Conservation (phyloP, 1,139 yeast genomes). For the Sugiyamaella neomexicana region DNA sequence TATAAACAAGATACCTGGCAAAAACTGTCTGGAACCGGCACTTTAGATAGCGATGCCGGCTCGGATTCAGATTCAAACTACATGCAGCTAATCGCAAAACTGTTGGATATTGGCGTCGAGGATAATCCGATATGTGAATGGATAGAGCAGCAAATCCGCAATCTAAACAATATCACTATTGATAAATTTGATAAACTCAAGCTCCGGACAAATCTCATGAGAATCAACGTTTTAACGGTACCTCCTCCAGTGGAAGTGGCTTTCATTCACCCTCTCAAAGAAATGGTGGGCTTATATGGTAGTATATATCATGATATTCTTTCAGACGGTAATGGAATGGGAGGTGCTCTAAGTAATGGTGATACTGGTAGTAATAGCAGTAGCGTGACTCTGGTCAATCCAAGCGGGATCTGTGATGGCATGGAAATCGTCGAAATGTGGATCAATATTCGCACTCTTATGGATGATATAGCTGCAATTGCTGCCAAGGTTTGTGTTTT, state of each 20-base stretch:
- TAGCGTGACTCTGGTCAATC: neutral
- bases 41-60: neutral
- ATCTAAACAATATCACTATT: conserved; percentile 42
- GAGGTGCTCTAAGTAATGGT: neutral
- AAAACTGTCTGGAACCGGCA: conserved; percentile 48
- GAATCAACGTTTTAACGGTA: conserved; percentile 36
- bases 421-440: conserved; percentile 55
- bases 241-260: conserved; percentile 33
- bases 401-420: conserved; percentile 42
- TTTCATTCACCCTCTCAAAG: conserved; percentile 28
- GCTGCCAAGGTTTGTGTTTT: conserved; percentile 44
- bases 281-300: conserved; percentile 17
- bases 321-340: conserved; percentile 10
- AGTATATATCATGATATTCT: conserved; percentile 10
- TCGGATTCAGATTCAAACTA: conserved; percentile 46
- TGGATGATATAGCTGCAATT: conserved; percentile 44
- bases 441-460: conserved; percentile 49
- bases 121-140: conserved; percentile 69
- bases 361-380: neutral
- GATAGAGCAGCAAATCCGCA: conserved; percentile 50
- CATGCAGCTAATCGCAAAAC: conserved; percentile 55
- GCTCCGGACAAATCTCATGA: conserved; percentile 37
- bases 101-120: conserved; percentile 58
- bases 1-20: conserved; percentile 67
- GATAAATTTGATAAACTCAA: conserved; percentile 44